phyloP scores from a whole-genome alignment of 495 filamentous ascomycete species.

The Xeromyces bisporus region DNA sequence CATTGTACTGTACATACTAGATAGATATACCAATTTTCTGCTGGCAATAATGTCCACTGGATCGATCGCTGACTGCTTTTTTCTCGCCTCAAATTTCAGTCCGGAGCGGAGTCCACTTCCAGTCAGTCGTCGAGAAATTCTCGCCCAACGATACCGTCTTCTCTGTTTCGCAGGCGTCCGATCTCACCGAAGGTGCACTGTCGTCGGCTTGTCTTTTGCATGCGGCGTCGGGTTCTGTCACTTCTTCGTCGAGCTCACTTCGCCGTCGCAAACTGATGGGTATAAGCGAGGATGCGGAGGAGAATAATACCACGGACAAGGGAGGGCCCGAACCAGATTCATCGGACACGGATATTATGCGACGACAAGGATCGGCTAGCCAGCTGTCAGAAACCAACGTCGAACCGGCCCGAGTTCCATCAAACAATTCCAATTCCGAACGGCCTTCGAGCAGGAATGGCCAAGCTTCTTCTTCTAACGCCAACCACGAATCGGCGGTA shows the following conservation, averaged over 20 bases:
- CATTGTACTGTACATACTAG: too few relatives aligned
- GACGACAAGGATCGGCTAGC: conserved; percentile 20
- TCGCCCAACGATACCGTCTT: conserved; percentile 75
- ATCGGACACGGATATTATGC: conserved; percentile 7
- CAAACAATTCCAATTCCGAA: conserved; percentile 8
- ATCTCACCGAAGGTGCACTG: conserved; percentile 73
- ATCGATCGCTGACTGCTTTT: conserved; percentile 2
- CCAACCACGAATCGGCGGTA: conserved; percentile 8
- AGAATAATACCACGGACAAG: conserved; percentile 34
- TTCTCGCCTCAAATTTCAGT: too few relatives aligned
- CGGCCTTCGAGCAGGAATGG: conserved; percentile 6
- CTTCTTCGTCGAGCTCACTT: conserved; percentile 69
- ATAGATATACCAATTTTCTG: too few relatives aligned
- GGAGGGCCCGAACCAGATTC: conserved; percentile 23
- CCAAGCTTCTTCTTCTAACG: conserved; percentile 4
- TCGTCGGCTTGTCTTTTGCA: conserved; percentile 82
- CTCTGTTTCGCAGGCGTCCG: conserved; percentile 50
- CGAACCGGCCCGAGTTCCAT: conserved; percentile 13
- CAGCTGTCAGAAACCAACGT: conserved; percentile 24
- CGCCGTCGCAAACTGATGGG: conserved; percentile 63
- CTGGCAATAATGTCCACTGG: neutral
- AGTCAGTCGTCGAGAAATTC: conserved; percentile 69
- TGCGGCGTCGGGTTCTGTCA: conserved; percentile 71
- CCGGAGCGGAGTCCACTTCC: conserved; percentile 87
- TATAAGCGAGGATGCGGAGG: conserved; percentile 71